Evolutionary conservation across 2,329 filamentous ascomycete species (phyloP).

Genomic region (Fusarium sp.): DNA sequence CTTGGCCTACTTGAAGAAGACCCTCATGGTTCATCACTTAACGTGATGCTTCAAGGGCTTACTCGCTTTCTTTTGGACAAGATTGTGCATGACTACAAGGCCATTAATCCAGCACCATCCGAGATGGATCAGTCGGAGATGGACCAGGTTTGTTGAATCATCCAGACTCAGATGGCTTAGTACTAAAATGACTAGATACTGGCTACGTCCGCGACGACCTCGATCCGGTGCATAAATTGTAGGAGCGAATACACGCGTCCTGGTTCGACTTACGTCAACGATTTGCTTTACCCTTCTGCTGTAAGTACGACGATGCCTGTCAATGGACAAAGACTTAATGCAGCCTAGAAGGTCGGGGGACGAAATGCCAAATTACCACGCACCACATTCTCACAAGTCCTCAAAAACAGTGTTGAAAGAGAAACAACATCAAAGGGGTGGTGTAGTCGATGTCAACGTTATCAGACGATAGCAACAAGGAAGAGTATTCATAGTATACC

Average conservation of each 20-base stretch:
- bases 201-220: conserved; percentile 76
- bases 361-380: conserved; percentile 65
- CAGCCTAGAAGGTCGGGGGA: conserved; percentile 58
- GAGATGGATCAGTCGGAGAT: conserved; percentile 76
- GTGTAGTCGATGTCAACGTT: conserved; percentile 91
- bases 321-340: conserved; percentile 11
- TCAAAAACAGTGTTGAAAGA: conserved; percentile 92
- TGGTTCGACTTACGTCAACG: conserved; percentile 84
- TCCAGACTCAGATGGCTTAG: background rate
- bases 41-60: conserved; percentile 85
- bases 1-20: conserved; percentile 89
- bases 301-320: conserved; percentile 42
- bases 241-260: conserved; percentile 85
- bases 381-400: conserved; percentile 84
- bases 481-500: conserved; percentile 88
- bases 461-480: conserved; percentile 86
- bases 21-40: conserved; percentile 76
- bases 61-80: conserved; percentile 88
- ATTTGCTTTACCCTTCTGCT: conserved; percentile 79
- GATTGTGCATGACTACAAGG: conserved; percentile 80
- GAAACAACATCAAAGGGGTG: conserved; percentile 91
- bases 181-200: conserved; percentile 58
- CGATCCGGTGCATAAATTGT: conserved; percentile 88
- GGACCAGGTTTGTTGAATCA: conserved; percentile 68
- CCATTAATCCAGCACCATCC: conserved; percentile 70